These are phyloP conservation scores for Geosmithia putterillii DNA, from an alignment of 2,329 filamentous ascomycete genomes.

Conservation along the genomic window DNA sequence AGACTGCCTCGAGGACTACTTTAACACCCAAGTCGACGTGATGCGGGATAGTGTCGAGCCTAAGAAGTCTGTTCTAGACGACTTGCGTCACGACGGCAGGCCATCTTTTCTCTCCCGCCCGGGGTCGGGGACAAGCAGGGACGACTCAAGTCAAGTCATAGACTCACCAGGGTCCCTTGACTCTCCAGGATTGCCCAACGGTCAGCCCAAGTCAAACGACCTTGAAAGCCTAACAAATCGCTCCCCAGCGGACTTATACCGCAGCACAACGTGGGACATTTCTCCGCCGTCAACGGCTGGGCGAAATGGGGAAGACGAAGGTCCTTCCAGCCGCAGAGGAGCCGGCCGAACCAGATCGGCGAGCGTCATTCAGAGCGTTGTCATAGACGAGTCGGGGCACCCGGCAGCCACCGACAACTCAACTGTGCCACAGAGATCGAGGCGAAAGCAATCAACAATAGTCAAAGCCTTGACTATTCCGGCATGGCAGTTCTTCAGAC, in stretches of 20 bases:
- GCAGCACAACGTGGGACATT: neutral
- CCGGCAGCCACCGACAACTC: conserved; percentile 26
- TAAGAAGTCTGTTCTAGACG: conserved; percentile 24
- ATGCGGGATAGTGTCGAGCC: conserved; percentile 55
- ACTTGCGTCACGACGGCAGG: conserved; percentile 10
- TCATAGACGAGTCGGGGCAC: conserved; percentile 38
- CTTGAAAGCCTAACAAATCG: neutral
- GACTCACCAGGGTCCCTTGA: conserved; percentile 17
- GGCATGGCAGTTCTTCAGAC: conserved; percentile 92
- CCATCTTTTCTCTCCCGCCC: conserved; percentile 16
- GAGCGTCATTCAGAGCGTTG: conserved; percentile 49
- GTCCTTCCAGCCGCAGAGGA: neutral
- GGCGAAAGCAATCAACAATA: conserved; percentile 32
- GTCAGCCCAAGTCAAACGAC: neutral
- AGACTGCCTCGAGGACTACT: conserved; percentile 86
- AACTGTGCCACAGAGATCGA: conserved; percentile 28
- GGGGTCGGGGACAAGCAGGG: conserved; percentile 17
- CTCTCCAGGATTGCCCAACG: neutral
- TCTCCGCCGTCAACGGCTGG: neutral
- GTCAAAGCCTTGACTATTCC: conserved; percentile 85
- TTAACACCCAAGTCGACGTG: conserved; percentile 88
- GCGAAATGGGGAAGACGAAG: neutral
- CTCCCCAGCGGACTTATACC: neutral
- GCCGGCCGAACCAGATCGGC: conserved; percentile 33
- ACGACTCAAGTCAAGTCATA: conserved; percentile 17